Base-by-base conservation (phyloP, 108 stramenopile species). In the Pseudonitzschia multistriata region DNA sequence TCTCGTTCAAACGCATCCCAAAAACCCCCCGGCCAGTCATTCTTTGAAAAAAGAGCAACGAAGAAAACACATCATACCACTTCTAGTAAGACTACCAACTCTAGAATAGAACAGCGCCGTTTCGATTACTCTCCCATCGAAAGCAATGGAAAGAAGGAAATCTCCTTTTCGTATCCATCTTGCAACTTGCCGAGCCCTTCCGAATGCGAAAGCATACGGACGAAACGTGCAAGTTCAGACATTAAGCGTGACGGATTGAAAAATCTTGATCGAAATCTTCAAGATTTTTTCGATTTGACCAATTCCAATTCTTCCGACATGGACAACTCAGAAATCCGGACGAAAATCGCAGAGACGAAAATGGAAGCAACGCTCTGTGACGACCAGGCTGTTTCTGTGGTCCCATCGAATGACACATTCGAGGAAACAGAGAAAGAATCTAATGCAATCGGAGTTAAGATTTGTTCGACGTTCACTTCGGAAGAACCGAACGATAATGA, bases 281-380 rank as follows among this genome's bases (percentile, higher is more conserved):
- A 52, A 8, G 50, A 52, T 25, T 59, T 59, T 30, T 59, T 0
- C 29, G 57, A 59, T n/a, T 19, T 59, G 57, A 59, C 57, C n/a
- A 30, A 33, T 30, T 59, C 57, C 5, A 35, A 33, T 59, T 59
- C 57, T 17, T 11, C n/a, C 13, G 57, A 59, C 11, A 30, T 33
- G 19, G 31, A 35, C 35, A 19, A 59, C 8, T n/a, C 19, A 2
- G 50, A 52, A 1, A 25, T 5, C 24, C 22, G 4, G 50, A 25
- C 25, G 21, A 52, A 7, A 52, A 8, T 3, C 22, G 50, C 8
- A 19, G 22, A 24, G 24, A 52, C 50, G 25, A 8, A 25, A 25
- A 24, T 24, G 25, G 24, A 3, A 25, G 50, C 0, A 8, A 24
- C 8, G 25, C 2, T 25, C 24, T 7, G 0, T 24, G 25, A 52